Evolutionary conservation across 1,139 yeast species (phyloP).

Genomic region (Yamadazyma jaroonii): DNA sequence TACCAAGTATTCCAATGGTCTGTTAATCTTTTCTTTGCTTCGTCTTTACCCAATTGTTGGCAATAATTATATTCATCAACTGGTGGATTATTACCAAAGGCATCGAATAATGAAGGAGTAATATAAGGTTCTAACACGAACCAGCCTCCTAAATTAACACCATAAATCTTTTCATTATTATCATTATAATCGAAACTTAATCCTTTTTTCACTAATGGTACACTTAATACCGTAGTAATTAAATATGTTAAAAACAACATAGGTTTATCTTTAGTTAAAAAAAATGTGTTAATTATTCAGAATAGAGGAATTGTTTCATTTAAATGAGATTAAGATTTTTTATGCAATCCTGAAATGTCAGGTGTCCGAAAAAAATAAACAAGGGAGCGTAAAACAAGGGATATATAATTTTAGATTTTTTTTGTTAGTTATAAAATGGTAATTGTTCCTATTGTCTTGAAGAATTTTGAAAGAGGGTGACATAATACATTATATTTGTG

Average conservation of each 20-base stretch:
- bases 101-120: slow-evolving; percentile 75
- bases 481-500: too few relatives aligned
- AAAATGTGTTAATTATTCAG: too few relatives aligned
- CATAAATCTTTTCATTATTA: slow-evolving; percentile 52
- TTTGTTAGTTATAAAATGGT: too few relatives aligned
- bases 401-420: too few relatives aligned
- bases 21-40: slow-evolving; percentile 50
- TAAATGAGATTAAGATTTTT: background rate
- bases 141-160: slow-evolving; percentile 94
- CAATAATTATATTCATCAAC: slow-evolving; percentile 84
- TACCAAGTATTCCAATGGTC: slow-evolving; percentile 82
- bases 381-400: background rate
- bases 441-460: too few relatives aligned
- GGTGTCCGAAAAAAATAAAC: background rate
- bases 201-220: slow-evolving; percentile 10
- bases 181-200: slow-evolving; percentile 43
- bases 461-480: too few relatives aligned
- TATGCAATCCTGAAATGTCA: too few relatives aligned
- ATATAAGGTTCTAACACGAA: slow-evolving; percentile 81
- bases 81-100: slow-evolving; percentile 50
- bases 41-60: slow-evolving; percentile 57
- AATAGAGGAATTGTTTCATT: slow-evolving; percentile 1
- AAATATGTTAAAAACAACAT: slow-evolving; percentile 3
- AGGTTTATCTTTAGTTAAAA: background rate
- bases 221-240: slow-evolving; percentile 1